A percentile compares a stretch with the other conserved stretches of the same genome.
Conservation (phyloP, 2,329 filamentous ascomycete genomes). For the Colletotrichum noveboracense region DNA sequence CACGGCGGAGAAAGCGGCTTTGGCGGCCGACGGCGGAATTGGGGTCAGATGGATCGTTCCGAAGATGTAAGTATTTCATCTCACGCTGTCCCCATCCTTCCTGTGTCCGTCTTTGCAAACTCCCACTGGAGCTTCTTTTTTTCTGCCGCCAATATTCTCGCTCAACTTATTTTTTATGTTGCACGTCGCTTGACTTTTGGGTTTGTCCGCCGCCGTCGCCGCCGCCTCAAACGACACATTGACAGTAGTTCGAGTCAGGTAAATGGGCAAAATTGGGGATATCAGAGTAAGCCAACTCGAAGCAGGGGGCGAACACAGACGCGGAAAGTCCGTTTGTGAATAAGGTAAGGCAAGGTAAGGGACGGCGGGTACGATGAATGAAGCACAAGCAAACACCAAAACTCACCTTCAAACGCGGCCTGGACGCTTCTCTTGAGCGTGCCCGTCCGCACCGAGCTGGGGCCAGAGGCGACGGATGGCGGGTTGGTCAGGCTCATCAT, state of each 20-base stretch:
- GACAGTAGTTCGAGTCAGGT: constrained; percentile 13
- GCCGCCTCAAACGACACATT: not conserved
- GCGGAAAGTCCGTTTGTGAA: not conserved
- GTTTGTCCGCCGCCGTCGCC: not conserved
- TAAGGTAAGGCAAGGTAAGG: not conserved
- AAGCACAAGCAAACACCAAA: constrained; percentile 16
- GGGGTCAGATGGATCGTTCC: not conserved
- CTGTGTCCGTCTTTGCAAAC: not conserved
- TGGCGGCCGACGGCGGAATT: not conserved
- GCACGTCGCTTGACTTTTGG: constrained; percentile 8
- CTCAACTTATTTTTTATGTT: not conserved
- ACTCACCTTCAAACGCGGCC: constrained; percentile 65
- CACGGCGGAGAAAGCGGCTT: not conserved
- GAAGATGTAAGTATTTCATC: not conserved
- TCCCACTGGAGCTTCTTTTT: not conserved
- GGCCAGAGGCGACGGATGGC: constrained; percentile 53
- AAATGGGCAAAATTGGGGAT: constrained; percentile 3
- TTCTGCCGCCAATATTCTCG: not conserved
- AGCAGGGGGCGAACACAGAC: not conserved
- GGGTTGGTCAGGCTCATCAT: constrained; percentile 61
- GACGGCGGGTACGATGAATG: not conserved
- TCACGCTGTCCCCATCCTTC: not conserved
- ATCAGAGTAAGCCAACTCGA: not conserved
- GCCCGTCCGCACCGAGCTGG: constrained; percentile 47
- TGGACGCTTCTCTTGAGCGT: constrained; percentile 64